Conservation (phyloP, 2,329 filamentous ascomycete species). For the Cryphonectria japonica region DNA sequence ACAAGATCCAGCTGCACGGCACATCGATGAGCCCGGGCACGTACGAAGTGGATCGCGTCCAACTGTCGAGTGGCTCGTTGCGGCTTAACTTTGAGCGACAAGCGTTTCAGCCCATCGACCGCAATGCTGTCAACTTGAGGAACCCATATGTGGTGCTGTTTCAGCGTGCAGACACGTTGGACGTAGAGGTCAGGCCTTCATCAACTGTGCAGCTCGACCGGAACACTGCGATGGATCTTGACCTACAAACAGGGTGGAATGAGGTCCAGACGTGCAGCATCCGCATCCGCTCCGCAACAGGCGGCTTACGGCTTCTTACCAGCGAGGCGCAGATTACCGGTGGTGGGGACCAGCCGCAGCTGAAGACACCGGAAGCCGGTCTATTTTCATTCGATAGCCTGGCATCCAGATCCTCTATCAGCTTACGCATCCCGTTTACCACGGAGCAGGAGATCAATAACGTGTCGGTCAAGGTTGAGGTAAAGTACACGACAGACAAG, state of each 20-base stretch:
- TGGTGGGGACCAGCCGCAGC: slow-evolving; percentile 47
- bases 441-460: slow-evolving; percentile 75
- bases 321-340: slow-evolving; percentile 59
- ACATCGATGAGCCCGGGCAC: slow-evolving; percentile 68
- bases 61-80: slow-evolving; percentile 66
- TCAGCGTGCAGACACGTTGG: slow-evolving; percentile 69
- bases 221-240: slow-evolving; percentile 75
- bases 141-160: slow-evolving; percentile 72
- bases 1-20: slow-evolving; percentile 48
- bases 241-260: slow-evolving; percentile 76
- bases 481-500: slow-evolving; percentile 70
- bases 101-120: slow-evolving; percentile 50
- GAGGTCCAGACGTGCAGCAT: slow-evolving; percentile 62
- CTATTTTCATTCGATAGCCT: slow-evolving; percentile 56
- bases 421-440: slow-evolving; percentile 77
- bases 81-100: slow-evolving; percentile 68
- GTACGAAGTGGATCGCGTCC: slow-evolving; percentile 75
- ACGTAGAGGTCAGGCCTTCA: slow-evolving; percentile 68
- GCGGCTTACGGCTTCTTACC: slow-evolving; percentile 66
- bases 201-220: slow-evolving; percentile 79
- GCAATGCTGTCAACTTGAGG: slow-evolving; percentile 56
- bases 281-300: slow-evolving; percentile 66
- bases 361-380: slow-evolving; percentile 52
- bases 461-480: slow-evolving; percentile 75
- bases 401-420: slow-evolving; percentile 49